Evolutionary conservation across 1,284 basidiomycete species (phyloP).

Genomic region (Tylopilus orsonianus): DNA sequence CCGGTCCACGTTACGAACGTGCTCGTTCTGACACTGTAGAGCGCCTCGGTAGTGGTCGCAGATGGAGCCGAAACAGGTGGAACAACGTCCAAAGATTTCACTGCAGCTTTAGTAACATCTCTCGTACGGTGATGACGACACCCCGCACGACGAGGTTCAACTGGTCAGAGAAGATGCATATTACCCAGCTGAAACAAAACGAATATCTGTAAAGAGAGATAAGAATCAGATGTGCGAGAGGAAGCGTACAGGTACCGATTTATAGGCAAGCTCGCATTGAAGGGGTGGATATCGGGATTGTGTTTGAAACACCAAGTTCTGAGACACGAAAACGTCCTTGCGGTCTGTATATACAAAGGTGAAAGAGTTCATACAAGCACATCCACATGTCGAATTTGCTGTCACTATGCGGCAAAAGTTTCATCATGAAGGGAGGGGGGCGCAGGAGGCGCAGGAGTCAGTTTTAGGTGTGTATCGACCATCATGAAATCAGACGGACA

Average conservation of each 20-base stretch:
- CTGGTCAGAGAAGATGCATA: slow-evolving; percentile 65
- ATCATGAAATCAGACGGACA: too few relatives aligned
- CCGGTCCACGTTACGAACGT: slow-evolving; percentile 79
- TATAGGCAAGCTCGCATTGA: slow-evolving; percentile 74
- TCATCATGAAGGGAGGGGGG: too few relatives aligned
- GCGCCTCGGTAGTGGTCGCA: slow-evolving; percentile 56
- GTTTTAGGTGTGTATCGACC: too few relatives aligned
- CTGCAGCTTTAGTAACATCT: slow-evolving; percentile 76
- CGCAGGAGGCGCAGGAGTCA: too few relatives aligned
- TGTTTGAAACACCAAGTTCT: too few relatives aligned
- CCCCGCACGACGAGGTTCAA: slow-evolving; percentile 56
- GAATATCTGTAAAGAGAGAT: slow-evolving; percentile 45
- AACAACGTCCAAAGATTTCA: slow-evolving; percentile 85
- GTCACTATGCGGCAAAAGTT: too few relatives aligned
- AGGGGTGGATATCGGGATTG: slow-evolving; percentile 64
- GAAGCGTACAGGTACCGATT: slow-evolving; percentile 52
- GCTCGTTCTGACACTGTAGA: too few relatives aligned
- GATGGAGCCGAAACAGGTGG: neutral
- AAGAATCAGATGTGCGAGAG: neutral
- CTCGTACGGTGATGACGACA: slow-evolving; percentile 79
- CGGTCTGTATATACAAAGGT: too few relatives aligned
- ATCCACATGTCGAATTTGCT: too few relatives aligned
- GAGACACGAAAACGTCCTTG: too few relatives aligned
- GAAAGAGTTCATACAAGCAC: too few relatives aligned
- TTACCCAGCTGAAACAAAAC: slow-evolving; percentile 83